A percentile compares a stretch with the other conserved stretches of the same genome.
phyloP scores from a whole-genome alignment of 306 rosid genomes.

The Neltuma alba region DNA sequence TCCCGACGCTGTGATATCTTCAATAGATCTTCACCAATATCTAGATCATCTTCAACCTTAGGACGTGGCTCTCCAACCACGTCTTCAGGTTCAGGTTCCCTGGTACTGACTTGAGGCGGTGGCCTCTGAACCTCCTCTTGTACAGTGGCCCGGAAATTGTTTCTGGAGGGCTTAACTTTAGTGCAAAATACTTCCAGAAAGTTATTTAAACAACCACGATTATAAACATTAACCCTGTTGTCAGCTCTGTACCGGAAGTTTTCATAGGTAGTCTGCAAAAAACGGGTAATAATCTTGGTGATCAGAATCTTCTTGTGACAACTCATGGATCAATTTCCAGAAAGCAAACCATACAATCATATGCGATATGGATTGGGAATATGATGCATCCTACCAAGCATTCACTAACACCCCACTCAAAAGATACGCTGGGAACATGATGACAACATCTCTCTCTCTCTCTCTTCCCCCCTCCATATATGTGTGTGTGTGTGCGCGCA shows the following conservation, averaged over 20 bases:
- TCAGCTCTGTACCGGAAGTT: slow-evolving; percentile 89
- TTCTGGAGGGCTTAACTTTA: slow-evolving; percentile 72
- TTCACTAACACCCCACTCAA: background rate
- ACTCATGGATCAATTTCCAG: slow-evolving; percentile 15
- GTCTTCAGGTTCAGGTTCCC: slow-evolving; percentile 57
- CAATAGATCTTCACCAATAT: slow-evolving; percentile 83
- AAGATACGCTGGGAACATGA: background rate
- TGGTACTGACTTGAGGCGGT: slow-evolving; percentile 39
- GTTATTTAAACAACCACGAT: slow-evolving; percentile 74
- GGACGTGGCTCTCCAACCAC: slow-evolving; percentile 65
- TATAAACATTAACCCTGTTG: slow-evolving; percentile 68
- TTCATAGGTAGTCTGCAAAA: slow-evolving; percentile 85
- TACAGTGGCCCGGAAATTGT: slow-evolving; percentile 74
- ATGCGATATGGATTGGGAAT: background rate
- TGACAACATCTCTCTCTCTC: background rate
- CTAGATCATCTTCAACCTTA: slow-evolving; percentile 88
- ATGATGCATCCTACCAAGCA: background rate
- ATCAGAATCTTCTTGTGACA: slow-evolving; percentile 24
- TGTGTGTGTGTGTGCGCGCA: no score
- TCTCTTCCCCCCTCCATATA: no score
- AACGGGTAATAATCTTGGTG: slow-evolving; percentile 4
- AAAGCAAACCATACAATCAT: slow-evolving; percentile 19
- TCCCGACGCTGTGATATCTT: slow-evolving; percentile 93
- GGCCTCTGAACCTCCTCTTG: slow-evolving; percentile 73
- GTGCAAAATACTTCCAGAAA: slow-evolving; percentile 86